These are phyloP conservation scores for Candida morakotiae DNA, from an alignment of 805 yeast genomes.

Conservation along the genomic window DNA sequence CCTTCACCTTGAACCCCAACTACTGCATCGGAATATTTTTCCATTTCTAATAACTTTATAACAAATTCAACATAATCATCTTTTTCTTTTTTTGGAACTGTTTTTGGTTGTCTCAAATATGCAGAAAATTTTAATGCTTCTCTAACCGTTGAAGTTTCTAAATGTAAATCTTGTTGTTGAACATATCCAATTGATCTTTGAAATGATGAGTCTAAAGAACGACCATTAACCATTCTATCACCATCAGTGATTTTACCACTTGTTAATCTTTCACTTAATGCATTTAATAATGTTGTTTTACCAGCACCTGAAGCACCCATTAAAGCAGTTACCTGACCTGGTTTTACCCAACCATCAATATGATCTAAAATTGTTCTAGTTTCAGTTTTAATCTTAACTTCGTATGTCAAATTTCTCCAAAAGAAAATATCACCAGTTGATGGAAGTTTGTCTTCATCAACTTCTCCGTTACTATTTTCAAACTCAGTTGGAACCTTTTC, in stretches of 20 bases:
- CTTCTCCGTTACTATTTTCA: conserved; percentile 15
- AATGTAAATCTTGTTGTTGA: conserved; percentile 75
- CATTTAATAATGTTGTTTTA: conserved; percentile 70
- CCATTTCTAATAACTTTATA: conserved; percentile 63
- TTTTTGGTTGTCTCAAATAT: conserved; percentile 59
- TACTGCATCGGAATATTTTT: conserved; percentile 64
- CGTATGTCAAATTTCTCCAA: conserved; percentile 34
- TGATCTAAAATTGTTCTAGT: conserved; percentile 29
- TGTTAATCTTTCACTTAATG: conserved; percentile 70
- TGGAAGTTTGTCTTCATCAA: conserved; percentile 22
- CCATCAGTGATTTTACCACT: conserved; percentile 62
- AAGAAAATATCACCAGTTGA: conserved; percentile 22
- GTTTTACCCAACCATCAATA: conserved; percentile 63
- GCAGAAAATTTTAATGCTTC: conserved; percentile 72
- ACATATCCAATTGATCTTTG: conserved; percentile 76
- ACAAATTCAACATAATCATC: conserved; percentile 64
- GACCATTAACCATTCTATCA: conserved; percentile 58
- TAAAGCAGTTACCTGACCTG: conserved; percentile 77
- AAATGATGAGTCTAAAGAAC: conserved; percentile 58
- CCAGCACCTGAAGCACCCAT: conserved; percentile 89
- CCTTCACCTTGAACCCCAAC: conserved; percentile 73
- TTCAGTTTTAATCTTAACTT: conserved; percentile 31
- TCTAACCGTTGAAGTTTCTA: conserved; percentile 64
- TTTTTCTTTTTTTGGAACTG: conserved; percentile 54
- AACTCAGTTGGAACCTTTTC: conserved; percentile 13